Base-by-base conservation (phyloP, 2,329 filamentous ascomycete species). In the Arthrobotrys sinensis region DNA sequence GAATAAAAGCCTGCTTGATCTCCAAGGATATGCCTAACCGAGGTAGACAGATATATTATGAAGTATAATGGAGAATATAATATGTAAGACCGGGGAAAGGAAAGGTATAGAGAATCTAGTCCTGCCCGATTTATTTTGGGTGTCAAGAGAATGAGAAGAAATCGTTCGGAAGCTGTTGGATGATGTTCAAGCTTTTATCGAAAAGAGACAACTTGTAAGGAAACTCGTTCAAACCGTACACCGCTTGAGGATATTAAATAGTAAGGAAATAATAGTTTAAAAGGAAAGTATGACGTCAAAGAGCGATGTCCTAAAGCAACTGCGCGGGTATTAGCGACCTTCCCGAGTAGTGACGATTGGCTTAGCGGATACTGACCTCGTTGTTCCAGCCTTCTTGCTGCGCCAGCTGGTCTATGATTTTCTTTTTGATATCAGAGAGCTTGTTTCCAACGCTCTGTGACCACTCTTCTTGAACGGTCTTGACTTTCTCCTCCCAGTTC, bases 401-500 rank as follows among this genome's bases (percentile, higher is more conserved):
- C 46, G 50, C 68, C 38, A 79, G 46, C 65, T 70, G 76, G 55
- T 79, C 76, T 32, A 73, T 64, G 57, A 79, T 73, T 24, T 53
- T 64, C 48, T 70, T 79, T 60, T 79, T 79, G 16, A 70, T 79
- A 5, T 79, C 76, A n/a, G 68, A 73, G 14, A 79, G 63, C 40
- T 75, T 79, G 34, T 79, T 79, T n/a, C 76, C 76, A 69, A 79
- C 69, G 32, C 76, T 79, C 55, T 79, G 76, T 3, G 64, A 73
- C 76, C 76, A 79, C 40, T 79, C 76, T 21, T 79, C 76, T 52
- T 79, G 64, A 34, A 79, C 76, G 10, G 60, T 79, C 57, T 79
- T 79, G 16, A 79, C 64, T 34, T 79, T 79, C 34, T 79, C 76
- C 36, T 79, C 76, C 76, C 76, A 79, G 60, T 79, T 75, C 52